Evolutionary conservation across 257 asterid species (phyloP).

Genomic region (Solanum lignicaule): DNA sequence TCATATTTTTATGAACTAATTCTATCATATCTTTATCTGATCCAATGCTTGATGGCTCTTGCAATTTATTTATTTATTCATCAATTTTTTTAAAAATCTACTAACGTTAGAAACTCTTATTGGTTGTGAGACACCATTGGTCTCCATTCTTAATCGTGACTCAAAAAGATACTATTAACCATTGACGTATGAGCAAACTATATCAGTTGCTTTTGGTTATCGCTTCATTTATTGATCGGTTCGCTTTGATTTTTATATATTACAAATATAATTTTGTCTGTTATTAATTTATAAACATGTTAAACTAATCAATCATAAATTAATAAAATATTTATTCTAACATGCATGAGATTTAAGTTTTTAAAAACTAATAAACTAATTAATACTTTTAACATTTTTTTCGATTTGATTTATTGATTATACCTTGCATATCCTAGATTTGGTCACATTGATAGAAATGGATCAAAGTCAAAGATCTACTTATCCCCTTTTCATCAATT

Average conservation of each 20-base stretch:
- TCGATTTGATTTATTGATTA: background rate
- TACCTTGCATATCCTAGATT: background rate
- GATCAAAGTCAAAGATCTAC: background rate
- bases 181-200: background rate
- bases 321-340: background rate
- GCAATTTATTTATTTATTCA: background rate
- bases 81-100: background rate
- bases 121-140: background rate
- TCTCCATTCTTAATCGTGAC: background rate
- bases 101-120: background rate
- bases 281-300: background rate
- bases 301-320: background rate
- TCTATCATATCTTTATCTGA: background rate
- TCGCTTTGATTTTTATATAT: background rate
- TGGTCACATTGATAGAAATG: background rate
- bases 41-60: background rate
- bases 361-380: background rate
- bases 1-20: background rate
- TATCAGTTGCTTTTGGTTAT: background rate
- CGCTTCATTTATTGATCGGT: background rate
- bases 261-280: accelerated
- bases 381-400: background rate
- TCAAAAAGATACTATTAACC: background rate
- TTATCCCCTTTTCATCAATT: background rate
- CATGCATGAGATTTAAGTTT: background rate